Conservation (phyloP, 2,329 filamentous ascomycete genomes). For the Paecilomyces sp. region DNA sequence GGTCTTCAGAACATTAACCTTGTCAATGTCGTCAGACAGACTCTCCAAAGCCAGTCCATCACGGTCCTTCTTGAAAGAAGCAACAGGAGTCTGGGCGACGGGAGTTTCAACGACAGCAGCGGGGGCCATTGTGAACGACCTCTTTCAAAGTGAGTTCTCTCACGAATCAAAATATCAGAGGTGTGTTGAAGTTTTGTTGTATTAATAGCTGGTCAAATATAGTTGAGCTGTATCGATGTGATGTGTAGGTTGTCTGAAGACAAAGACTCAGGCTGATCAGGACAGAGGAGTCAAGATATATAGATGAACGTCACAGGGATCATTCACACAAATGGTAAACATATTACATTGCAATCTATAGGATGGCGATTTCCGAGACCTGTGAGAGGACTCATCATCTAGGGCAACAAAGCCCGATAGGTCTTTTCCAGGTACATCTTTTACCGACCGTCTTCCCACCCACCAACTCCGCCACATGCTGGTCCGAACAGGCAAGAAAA, state of each 20-base stretch:
- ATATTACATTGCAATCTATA: neutral
- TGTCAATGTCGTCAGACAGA: conserved; percentile 53
- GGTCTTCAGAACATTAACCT: conserved; percentile 54
- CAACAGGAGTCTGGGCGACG: conserved; percentile 1
- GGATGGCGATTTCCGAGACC: neutral
- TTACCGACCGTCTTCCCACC: neutral
- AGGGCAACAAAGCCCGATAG: neutral
- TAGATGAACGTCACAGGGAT: neutral
- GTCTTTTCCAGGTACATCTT: neutral
- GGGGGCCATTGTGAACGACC: neutral
- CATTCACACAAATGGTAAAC: neutral
- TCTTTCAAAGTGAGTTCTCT: neutral
- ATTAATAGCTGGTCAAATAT: neutral
- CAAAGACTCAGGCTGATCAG: neutral
- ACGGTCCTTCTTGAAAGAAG: conserved; percentile 34
- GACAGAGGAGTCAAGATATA: neutral
- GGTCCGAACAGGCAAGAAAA: neutral
- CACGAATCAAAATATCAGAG: neutral
- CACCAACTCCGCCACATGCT: neutral
- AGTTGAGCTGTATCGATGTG: neutral
- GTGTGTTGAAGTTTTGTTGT: neutral
- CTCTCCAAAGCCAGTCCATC: conserved; percentile 53
- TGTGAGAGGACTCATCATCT: neutral
- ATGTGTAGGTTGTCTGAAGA: neutral
- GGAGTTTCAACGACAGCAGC: neutral